Base-by-base conservation (phyloP, 805 yeast species). In the Ogataea nakhonphanomensis region DNA sequence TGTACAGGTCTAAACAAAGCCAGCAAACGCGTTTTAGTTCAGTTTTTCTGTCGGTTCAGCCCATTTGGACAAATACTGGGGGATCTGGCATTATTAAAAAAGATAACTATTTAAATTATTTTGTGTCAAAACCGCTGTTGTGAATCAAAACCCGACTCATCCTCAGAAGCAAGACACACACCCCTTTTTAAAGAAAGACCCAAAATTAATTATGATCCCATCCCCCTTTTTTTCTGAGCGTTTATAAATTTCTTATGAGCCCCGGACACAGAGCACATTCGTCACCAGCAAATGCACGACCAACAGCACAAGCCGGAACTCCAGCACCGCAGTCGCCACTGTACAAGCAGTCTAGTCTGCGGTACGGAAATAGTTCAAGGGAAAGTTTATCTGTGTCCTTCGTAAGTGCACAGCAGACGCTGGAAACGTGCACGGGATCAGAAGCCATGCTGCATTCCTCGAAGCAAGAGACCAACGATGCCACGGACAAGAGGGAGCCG, bases 141-240 rank as follows among this genome's bases (percentile, higher is more conserved):
- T 17, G 20, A 17, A 17, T 17, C 20, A 17, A 17, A 17, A 4
- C 20, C 20, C 20, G 20, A 17, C 5, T 4, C 4, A 17, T 5
- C 5, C 20, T 5, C 3, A 4, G 5, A 17, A 17, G 20, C 20
- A 17, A 17, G 20, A 17, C 20, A 3, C 20, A 17, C 20, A 17
- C 20, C 3, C 5, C 5, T 3, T 17, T 17, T 17, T 17, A 4
- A 17, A 17, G 5, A 17, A 5, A 5, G 20, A 17, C 5, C 20
- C 20, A 5, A 17, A 17, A 17, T 17, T 22, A 22, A 13, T 12
- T 12, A 13, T 12, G 23, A n/a, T 24, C 24, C n/a, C 24, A 21
- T 25, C 32, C 22, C 23, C 42, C 42, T 28, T 28, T 37, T 38
- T 38, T 32, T 33, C 22, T 38, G 31, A 38, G 42, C 42, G 42